phyloP scores from a whole-genome alignment of 805 yeast species.

The Yamadazyma olivae region DNA sequence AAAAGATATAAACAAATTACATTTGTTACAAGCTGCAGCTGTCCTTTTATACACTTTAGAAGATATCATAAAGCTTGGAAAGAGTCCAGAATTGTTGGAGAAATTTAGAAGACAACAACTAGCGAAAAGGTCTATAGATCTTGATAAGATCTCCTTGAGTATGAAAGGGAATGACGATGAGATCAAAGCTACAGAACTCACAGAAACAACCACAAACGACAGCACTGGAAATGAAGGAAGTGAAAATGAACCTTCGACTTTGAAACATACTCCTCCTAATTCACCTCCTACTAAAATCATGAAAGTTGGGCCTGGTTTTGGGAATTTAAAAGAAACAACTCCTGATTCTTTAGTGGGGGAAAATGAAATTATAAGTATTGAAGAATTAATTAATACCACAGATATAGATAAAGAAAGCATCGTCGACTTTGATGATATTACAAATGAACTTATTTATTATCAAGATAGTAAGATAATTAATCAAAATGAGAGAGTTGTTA shows the following conservation, averaged over 20 bases:
- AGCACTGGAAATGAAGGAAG: neutral
- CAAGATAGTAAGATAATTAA: slow-evolving; percentile 7
- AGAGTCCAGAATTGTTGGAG: slow-evolving; percentile 18
- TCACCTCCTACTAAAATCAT: slow-evolving; percentile 19
- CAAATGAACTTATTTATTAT: slow-evolving; percentile 10
- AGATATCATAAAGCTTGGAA: slow-evolving; percentile 30
- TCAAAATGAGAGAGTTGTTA: slow-evolving; percentile 28
- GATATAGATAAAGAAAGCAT: slow-evolving; percentile 7
- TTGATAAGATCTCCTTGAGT: neutral
- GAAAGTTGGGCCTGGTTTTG: slow-evolving; percentile 1
- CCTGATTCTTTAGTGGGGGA: slow-evolving; percentile 14
- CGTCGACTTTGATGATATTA: slow-evolving; percentile 12
- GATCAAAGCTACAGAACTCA: neutral
- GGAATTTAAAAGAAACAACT: slow-evolving; percentile 15
- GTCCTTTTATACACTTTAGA: slow-evolving; percentile 27
- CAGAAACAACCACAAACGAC: no score
- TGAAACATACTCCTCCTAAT: slow-evolving; percentile 14
- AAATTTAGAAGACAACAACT: slow-evolving; percentile 26
- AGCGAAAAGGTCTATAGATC: slow-evolving; percentile 8
- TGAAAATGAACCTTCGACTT: neutral
- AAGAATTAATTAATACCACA: slow-evolving; percentile 9
- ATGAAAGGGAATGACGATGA: neutral
- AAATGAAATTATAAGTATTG: slow-evolving; percentile 9
- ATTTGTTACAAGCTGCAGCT: slow-evolving; percentile 31
- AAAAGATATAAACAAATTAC: slow-evolving; percentile 33